A percentile compares a stretch with the other conserved stretches of the same genome.
Conservation (phyloP, 768 basidiomycete species). For the Sporobolomyces phaffii region DNA sequence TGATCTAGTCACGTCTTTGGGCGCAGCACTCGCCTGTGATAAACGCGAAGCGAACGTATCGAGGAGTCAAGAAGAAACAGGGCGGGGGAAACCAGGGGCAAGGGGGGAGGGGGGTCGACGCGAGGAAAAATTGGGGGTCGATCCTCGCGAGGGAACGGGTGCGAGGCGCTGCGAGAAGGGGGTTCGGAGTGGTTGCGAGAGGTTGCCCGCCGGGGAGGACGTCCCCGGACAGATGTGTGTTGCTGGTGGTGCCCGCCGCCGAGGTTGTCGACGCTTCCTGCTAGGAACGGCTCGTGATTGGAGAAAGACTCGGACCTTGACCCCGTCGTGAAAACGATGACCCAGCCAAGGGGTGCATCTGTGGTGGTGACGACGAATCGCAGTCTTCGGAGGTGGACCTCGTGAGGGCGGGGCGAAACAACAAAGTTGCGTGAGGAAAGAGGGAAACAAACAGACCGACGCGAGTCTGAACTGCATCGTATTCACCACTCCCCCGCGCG, state of each 20-base stretch:
- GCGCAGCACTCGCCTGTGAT: neutral
- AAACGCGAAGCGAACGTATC: too few relatives aligned
- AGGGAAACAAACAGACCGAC: neutral
- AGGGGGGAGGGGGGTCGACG: neutral
- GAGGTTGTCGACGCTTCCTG: conserved; percentile 4
- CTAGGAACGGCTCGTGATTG: neutral
- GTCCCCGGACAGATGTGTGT: neutral
- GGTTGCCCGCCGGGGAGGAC: too few relatives aligned
- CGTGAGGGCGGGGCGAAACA: neutral
- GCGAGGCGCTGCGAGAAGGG: neutral
- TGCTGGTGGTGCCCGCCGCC: conserved; percentile 26
- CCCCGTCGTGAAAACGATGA: conserved; percentile 16
- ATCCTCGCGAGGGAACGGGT: conserved; percentile 1
- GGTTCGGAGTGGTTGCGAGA: neutral
- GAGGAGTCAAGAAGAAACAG: too few relatives aligned
- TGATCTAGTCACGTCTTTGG: neutral
- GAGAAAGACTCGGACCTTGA: conserved; percentile 33
- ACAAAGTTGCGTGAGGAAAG: neutral
- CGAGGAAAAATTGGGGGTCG: neutral
- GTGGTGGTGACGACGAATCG: conserved; percentile 30
- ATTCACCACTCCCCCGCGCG: too few relatives aligned
- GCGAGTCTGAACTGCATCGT: too few relatives aligned
- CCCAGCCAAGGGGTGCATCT: neutral
- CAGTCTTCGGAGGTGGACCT: conserved; percentile 20
- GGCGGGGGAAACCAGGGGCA: too few relatives aligned